Evolutionary conservation across 192 early-diverging fungal species (phyloP), one percentile per base, ranked within the genome.

Genomic region (Umbelopsis sp.): DNA sequence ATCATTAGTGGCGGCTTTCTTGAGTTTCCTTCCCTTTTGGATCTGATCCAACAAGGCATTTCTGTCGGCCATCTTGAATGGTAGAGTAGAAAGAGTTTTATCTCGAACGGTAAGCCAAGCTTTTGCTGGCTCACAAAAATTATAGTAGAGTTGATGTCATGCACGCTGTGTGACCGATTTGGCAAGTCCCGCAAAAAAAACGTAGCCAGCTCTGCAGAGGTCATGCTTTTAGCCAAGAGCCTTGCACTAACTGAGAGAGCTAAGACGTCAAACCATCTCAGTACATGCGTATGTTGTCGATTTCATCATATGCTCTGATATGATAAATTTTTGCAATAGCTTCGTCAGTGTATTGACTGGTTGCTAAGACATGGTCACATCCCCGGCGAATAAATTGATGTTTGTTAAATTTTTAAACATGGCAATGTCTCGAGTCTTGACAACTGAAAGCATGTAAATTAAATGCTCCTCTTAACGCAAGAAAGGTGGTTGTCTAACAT

Each of bases 1-100:
- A 75, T 94, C 93, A 56, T 90, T 91, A 5, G 93, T 94, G 41
- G 81, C 73, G 20, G 89, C 56, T 75, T 92, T 92, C 49, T 90
- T 90, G 26, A 94, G 85, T 53, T 45, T 70, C 51, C 76, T 84
- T 38, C 93, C 93, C 59, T 86, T 70, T 71, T 94, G 93, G 75
- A 94, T 94, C 73, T 92, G 88, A 38, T 74, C 44, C 71, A 93
- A 80, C 54, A 94, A 82, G 20, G 87, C 90, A 72, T 62, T 62
- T 62, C 56, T 62, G n/a, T 62, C 56, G 11, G 56, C 56, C 56
- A 62, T 62, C 56, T 62, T 34, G 26, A 17, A 62, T 7, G 29
- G 56, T 62, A 16, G 34, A n/a, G 31, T 11, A 34, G 29, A 62
- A 34, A 20, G 31, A 62, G 24, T 29, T 34, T n/a, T 49, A 17